Percentiles rank a stretch among this genome's conserved stretches.
These are phyloP conservation scores for Penicillium frequentans DNA, from an alignment of 2,329 filamentous ascomycete genomes.

Conservation along the genomic window DNA sequence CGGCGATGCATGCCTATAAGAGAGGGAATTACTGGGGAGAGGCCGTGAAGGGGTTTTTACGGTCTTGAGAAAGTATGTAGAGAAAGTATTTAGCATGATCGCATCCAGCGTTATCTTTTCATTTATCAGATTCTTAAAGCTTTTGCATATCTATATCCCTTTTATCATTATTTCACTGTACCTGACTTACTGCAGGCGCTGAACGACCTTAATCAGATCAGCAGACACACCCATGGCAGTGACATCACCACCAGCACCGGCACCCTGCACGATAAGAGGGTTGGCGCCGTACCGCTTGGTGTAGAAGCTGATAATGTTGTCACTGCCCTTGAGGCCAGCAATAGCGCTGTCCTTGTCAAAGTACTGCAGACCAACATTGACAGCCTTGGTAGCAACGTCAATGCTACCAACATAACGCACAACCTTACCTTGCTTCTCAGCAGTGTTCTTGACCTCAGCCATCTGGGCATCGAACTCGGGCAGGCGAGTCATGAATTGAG, in stretches of 20 bases:
- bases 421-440: slow-evolving; percentile 84
- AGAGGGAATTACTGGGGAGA: slow-evolving; percentile 55
- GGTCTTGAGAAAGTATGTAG: slow-evolving; percentile 7
- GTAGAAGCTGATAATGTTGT: slow-evolving; percentile 99
- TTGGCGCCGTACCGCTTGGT: slow-evolving; percentile 90
- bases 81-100: neutral
- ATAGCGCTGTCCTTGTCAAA: slow-evolving; percentile 88
- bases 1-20: slow-evolving; percentile 58
- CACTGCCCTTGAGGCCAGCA: slow-evolving; percentile 90
- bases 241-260: slow-evolving; percentile 89
- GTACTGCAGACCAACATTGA: slow-evolving; percentile 91
- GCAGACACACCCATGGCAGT: slow-evolving; percentile 98
- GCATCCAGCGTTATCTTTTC: neutral
- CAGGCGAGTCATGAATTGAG: slow-evolving; percentile 81
- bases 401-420: slow-evolving; percentile 93
- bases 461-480: slow-evolving; percentile 85
- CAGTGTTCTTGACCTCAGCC: slow-evolving; percentile 82
- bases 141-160: slow-evolving; percentile 15
- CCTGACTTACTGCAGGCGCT: slow-evolving; percentile 58
- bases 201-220: slow-evolving; percentile 85
- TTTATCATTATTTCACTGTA: neutral
- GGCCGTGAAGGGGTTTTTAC: slow-evolving; percentile 54
- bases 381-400: slow-evolving; percentile 73
- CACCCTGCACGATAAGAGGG: slow-evolving; percentile 91
- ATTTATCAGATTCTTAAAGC: neutral